Evolutionary conservation across 2,329 filamentous ascomycete genomes (phyloP).

Genomic region (Alternaria rosae): DNA sequence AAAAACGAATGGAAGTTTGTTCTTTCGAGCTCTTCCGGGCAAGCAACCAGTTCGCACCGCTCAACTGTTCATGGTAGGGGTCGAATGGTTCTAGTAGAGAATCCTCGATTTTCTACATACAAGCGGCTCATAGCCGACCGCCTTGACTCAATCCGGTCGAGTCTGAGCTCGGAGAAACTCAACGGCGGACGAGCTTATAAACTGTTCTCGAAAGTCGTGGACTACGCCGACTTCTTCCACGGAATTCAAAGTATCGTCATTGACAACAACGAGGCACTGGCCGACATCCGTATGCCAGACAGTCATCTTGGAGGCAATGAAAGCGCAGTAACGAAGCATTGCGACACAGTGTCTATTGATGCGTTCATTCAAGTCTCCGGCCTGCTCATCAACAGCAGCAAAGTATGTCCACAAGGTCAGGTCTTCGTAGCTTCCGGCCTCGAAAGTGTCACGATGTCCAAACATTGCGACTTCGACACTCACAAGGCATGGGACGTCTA

Average conservation of each 20-base stretch:
- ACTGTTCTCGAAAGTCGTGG: conserved; percentile 24
- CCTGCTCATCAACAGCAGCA: conserved; percentile 27
- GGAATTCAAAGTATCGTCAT: conserved; percentile 22
- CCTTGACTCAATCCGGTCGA: conserved; percentile 4
- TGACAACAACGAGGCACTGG: conserved; percentile 20
- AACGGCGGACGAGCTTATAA: conserved; percentile 20
- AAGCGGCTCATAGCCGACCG: conserved; percentile 17
- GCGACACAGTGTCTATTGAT: conserved; percentile 26
- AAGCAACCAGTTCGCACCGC: neutral
- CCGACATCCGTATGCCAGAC: conserved; percentile 10
- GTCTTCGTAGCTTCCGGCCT: conserved; percentile 24
- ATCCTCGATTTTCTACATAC: conserved; percentile 13
- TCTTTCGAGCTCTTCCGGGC: conserved; percentile 6
- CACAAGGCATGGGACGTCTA: conserved; percentile 17
- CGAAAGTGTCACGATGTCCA: conserved; percentile 19
- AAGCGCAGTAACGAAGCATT: conserved; percentile 14
- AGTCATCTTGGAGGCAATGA: conserved; percentile 16
- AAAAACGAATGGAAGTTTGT: conserved; percentile 7
- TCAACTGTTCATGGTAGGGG: conserved; percentile 11
- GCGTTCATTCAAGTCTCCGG: conserved; percentile 28
- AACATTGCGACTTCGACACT: conserved; percentile 6
- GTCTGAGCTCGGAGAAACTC: conserved; percentile 14
- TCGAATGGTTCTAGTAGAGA: conserved; percentile 1
- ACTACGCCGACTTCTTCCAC: conserved; percentile 20
- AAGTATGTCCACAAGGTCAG: conserved; percentile 13